A percentile compares a stretch with the other conserved stretches of the same genome.
Evolutionary conservation across 2,329 filamentous ascomycete species (phyloP).

Genomic region (Penicillium sumatraense): DNA sequence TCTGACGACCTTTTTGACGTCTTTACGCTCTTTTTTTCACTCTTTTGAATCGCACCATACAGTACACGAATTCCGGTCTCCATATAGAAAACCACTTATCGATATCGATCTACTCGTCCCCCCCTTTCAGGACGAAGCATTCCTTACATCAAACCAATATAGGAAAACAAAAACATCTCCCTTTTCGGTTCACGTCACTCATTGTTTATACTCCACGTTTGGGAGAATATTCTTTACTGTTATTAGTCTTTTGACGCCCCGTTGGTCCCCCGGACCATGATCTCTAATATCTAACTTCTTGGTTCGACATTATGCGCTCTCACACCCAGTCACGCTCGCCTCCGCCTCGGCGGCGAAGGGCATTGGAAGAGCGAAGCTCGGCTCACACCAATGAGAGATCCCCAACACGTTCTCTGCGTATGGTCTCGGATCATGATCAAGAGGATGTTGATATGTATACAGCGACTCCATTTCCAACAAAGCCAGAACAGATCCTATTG

Average conservation of each 20-base stretch:
- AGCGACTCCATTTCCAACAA: slow-evolving; percentile 52
- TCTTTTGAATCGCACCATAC: too few relatives aligned
- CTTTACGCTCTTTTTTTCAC: slow-evolving; percentile 35
- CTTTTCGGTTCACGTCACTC: slow-evolving; percentile 12
- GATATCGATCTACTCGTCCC: slow-evolving; percentile 24
- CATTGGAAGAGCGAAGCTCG: slow-evolving; percentile 51
- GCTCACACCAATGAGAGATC: slow-evolving; percentile 52
- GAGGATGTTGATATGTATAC: slow-evolving; percentile 46
- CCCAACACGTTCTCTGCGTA: slow-evolving; percentile 41
- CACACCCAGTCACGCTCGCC: slow-evolving; percentile 30
- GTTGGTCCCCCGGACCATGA: slow-evolving; percentile 26
- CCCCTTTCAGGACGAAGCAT: slow-evolving; percentile 33
- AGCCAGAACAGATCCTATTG: slow-evolving; percentile 50
- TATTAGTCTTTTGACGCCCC: slow-evolving; percentile 1
- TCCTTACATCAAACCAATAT: slow-evolving; percentile 32
- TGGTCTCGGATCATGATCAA: slow-evolving; percentile 31
- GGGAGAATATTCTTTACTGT: neutral
- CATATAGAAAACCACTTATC: slow-evolving; percentile 15
- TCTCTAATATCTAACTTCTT: slow-evolving; percentile 36
- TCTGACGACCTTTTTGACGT: slow-evolving; percentile 31
- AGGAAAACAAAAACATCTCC: slow-evolving; percentile 29
- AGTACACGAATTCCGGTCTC: slow-evolving; percentile 14
- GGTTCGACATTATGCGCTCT: slow-evolving; percentile 38
- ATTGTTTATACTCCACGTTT: slow-evolving; percentile 9
- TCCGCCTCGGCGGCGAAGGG: slow-evolving; percentile 44